Evolutionary conservation across 2,329 filamentous ascomycete species (phyloP), one percentile per base, ranked within the genome.

Genomic region (Penicillium sp.): DNA sequence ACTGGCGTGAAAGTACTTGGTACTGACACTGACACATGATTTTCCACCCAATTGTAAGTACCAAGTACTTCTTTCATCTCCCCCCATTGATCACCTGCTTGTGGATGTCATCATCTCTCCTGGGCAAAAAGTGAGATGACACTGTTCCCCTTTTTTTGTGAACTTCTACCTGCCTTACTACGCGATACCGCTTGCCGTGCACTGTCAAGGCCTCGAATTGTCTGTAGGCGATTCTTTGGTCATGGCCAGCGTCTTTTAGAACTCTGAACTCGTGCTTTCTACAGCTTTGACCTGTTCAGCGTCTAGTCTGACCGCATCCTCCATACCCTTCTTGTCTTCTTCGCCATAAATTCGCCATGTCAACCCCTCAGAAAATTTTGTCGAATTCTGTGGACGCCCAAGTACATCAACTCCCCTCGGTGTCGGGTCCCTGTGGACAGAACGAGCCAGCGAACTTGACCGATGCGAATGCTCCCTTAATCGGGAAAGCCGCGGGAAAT

Each of bases 81-180:
- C 15, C 9, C n/a, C 28, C 31, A 39, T 23, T 39, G 44, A 45
- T 52, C 51, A 54, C 39, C 49, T 54, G 51, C 45, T 37, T 37
- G 32, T 32, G 35, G 23, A 46, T 52, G 44, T 47, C 45, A 47
- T 51, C 45, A 47, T 44, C 41, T 44, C 41, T 49, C 39, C 41
- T 39, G 28, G 30, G 28, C 18, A 30, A 38, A 37, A 41, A 41
- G 37, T 39, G 32, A 35, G 35, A 45, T 39, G 30, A 33, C 36
- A 23, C 30, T 20, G 28, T 26, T 32, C 31, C 38, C 35, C 26
- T 39, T 34, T 30, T 26, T 27, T 43, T 20, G 7, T 27, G 3
- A 18, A 26, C 17, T 7, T 18, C 20, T 23, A 15, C 26, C 31
- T 18, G 26, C 31, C 20, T 26, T 18, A 10, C 11, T 7, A n/a